Conservation (phyloP, 1,284 basidiomycete species). For the Ceratobasidium sp. region DNA sequence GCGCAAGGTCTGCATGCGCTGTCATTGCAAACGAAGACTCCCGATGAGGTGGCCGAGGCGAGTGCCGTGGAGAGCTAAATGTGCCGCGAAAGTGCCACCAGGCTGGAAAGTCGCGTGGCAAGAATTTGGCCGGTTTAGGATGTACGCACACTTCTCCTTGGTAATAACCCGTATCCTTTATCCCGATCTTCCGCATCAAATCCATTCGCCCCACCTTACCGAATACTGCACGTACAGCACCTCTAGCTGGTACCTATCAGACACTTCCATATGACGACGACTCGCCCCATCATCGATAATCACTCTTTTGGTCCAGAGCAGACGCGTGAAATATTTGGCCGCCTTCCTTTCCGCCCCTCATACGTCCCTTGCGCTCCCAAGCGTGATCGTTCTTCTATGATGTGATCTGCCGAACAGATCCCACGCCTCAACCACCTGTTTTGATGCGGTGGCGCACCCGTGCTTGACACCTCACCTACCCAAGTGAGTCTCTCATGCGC, state of each 20-base stretch:
- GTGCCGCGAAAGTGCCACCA: neutral
- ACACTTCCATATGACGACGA: neutral
- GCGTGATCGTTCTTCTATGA: too few species aligned
- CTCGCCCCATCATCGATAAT: neutral
- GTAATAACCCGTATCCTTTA: neutral
- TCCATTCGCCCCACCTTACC: neutral
- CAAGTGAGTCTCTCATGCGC: neutral
- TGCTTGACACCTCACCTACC: neutral
- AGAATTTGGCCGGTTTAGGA: neutral
- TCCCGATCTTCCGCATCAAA: neutral
- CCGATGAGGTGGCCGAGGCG: slow-evolving; percentile 58
- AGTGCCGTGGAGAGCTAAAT: neutral
- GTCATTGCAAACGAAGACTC: slow-evolving; percentile 77
- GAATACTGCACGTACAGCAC: neutral
- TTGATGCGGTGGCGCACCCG: neutral
- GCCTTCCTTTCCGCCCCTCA: neutral
- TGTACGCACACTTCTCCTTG: neutral
- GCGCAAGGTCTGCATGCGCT: slow-evolving; percentile 75
- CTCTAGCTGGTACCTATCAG: too few species aligned
- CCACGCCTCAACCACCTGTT: slow-evolving; percentile 7
- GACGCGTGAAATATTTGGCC: neutral
- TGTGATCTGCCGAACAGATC: too few species aligned
- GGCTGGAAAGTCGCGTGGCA: neutral
- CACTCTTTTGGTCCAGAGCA: neutral
- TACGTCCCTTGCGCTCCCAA: too few species aligned